These are phyloP conservation scores for Hyaloscypha bicolor DNA, from an alignment of 495 filamentous ascomycete genomes.

Conservation along the genomic window DNA sequence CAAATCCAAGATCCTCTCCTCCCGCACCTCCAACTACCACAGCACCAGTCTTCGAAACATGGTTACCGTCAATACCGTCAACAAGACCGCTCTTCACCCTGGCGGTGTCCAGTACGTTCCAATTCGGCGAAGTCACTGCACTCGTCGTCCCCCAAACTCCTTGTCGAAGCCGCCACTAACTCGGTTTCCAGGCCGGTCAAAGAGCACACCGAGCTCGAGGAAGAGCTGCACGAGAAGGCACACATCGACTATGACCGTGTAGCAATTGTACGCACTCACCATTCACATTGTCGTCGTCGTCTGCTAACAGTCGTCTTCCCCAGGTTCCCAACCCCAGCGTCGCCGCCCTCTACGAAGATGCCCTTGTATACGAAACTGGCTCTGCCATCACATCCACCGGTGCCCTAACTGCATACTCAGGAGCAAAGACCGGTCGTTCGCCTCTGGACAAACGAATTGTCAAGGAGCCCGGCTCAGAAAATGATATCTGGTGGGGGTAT, in stretches of 20 bases:
- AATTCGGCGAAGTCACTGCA: slow-evolving; percentile 14
- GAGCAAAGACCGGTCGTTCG: slow-evolving; percentile 96
- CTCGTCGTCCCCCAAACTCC: slow-evolving; percentile 15
- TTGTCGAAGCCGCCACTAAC: neutral
- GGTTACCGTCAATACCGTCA: slow-evolving; percentile 75
- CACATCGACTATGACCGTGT: slow-evolving; percentile 99
- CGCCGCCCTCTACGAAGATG: slow-evolving; percentile 97
- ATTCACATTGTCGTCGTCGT: slow-evolving; percentile 50
- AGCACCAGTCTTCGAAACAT: slow-evolving; percentile 57
- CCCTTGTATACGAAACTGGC: slow-evolving; percentile 96
- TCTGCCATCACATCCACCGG: slow-evolving; percentile 95
- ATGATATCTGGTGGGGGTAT: slow-evolving; percentile 89
- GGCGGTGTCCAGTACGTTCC: slow-evolving; percentile 83
- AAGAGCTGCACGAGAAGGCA: slow-evolving; percentile 96
- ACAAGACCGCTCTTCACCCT: slow-evolving; percentile 70
- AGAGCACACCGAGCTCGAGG: slow-evolving; percentile 94
- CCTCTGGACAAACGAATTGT: slow-evolving; percentile 97
- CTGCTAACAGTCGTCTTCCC: neutral
- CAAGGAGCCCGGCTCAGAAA: slow-evolving; percentile 84
- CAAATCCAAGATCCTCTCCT: slow-evolving; percentile 29
- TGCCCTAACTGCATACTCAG: slow-evolving; percentile 95
- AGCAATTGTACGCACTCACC: slow-evolving; percentile 72
- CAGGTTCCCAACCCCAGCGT: slow-evolving; percentile 50
- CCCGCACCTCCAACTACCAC: slow-evolving; percentile 55
- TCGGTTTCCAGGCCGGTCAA: slow-evolving; percentile 60